A percentile compares a stretch with the other conserved stretches of the same genome.
Evolutionary conservation across 2,329 filamentous ascomycete species (phyloP).

Genomic region (Cercospora nicotianae): DNA sequence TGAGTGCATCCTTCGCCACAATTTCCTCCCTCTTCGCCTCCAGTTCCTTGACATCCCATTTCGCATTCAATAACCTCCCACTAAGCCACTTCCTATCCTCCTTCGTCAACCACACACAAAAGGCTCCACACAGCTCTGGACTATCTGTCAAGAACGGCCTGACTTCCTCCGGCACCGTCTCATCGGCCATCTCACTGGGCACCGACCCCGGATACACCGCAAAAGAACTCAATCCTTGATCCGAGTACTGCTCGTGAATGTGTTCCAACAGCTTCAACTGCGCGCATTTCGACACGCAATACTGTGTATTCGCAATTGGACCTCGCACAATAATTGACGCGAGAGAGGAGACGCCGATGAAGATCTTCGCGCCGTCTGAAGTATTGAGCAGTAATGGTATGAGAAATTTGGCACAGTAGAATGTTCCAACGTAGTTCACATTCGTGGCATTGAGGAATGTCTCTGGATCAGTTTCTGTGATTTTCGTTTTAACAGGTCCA

Average conservation of each 20-base stretch:
- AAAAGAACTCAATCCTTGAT: slow-evolving; percentile 34
- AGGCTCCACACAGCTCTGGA: slow-evolving; percentile 37
- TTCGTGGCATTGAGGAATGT: slow-evolving; percentile 29
- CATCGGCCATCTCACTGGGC: slow-evolving; percentile 39
- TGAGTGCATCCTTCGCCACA: slow-evolving; percentile 39
- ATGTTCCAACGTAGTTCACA: slow-evolving; percentile 36
- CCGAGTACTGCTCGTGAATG: slow-evolving; percentile 40
- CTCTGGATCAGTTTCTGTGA: slow-evolving; percentile 29
- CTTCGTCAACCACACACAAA: slow-evolving; percentile 40
- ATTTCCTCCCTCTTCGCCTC: slow-evolving; percentile 39
- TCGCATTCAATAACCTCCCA: slow-evolving; percentile 41
- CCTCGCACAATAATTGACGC: slow-evolving; percentile 39
- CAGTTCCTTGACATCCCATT: slow-evolving; percentile 43
- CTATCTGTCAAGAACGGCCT: slow-evolving; percentile 33
- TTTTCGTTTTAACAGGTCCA: slow-evolving; percentile 23
- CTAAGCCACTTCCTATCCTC: slow-evolving; percentile 40
- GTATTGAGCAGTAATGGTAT: slow-evolving; percentile 29
- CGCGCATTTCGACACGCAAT: slow-evolving; percentile 42
- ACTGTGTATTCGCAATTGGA: slow-evolving; percentile 44
- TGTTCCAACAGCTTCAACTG: slow-evolving; percentile 44
- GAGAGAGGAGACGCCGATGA: slow-evolving; percentile 41
- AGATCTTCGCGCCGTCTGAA: slow-evolving; percentile 30
- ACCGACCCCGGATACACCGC: slow-evolving; percentile 43
- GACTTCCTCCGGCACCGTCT: slow-evolving; percentile 38
- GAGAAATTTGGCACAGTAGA: slow-evolving; percentile 34